A percentile compares a stretch with the other conserved stretches of the same genome.
Conservation (phyloP, 1,284 basidiomycete species). For the Microbotryum scabiosae region DNA sequence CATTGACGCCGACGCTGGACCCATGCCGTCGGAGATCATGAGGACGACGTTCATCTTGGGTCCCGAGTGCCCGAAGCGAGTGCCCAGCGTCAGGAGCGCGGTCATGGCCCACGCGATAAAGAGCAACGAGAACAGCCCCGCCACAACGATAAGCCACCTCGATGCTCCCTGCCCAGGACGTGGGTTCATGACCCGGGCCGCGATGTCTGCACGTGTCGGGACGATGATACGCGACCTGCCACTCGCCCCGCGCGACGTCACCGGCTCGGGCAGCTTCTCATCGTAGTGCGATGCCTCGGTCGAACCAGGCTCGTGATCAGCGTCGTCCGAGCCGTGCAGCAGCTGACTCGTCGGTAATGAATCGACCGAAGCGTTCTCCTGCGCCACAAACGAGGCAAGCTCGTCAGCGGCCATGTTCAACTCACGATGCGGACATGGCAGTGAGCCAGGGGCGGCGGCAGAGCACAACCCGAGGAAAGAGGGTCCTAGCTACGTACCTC, state of each 20-base stretch:
- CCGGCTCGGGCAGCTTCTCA: too few species aligned
- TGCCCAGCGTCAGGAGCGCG: conserved; percentile 5
- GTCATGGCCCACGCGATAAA: conserved; percentile 6
- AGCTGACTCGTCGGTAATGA: conserved; percentile 17
- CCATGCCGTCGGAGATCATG: conserved; percentile 41
- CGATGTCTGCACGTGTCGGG: too few species aligned
- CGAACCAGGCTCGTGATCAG: too few species aligned
- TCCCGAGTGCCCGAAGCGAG: conserved; percentile 3
- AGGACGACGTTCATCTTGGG: conserved; percentile 38
- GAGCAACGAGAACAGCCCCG: neutral
- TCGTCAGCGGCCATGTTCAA: too few species aligned
- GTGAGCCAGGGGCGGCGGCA: neutral
- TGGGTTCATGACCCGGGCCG: too few species aligned
- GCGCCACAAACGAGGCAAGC: neutral
- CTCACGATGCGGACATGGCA: neutral
- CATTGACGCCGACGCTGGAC: conserved; percentile 38
- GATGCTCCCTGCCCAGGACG: too few species aligned
- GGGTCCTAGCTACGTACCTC: conserved; percentile 6
- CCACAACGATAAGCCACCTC: neutral
- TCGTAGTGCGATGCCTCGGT: too few species aligned
- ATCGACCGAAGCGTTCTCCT: conserved; percentile 8
- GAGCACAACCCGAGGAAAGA: neutral
- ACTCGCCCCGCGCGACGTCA: too few species aligned
- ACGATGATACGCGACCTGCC: too few species aligned
- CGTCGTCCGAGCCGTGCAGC: neutral